Percentiles rank a stretch among this genome's conserved stretches.
Conservation (phyloP, 768 basidiomycete species). For the Suillus subluteus region DNA sequence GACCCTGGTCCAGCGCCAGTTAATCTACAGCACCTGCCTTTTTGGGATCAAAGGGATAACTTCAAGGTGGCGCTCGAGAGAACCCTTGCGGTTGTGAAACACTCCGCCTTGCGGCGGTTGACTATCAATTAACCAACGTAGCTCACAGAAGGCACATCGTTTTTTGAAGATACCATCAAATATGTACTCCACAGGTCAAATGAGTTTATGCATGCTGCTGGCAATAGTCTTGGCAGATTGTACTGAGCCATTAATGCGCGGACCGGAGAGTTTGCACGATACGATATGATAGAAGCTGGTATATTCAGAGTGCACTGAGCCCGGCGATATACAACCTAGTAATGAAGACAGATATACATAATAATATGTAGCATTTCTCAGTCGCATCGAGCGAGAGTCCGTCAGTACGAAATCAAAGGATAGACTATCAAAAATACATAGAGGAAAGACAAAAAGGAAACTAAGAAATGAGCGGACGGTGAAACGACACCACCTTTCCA, state of each 20-base stretch:
- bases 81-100: not conserved
- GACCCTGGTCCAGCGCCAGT: not conserved
- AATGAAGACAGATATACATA: not conserved
- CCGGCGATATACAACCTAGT: not conserved
- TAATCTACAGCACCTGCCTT: constrained; percentile 21
- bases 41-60: constrained; percentile 17
- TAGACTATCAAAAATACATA: not conserved
- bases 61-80: not conserved
- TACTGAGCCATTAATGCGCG: too few relatives aligned
- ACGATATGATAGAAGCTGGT: not conserved
- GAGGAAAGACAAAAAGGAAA: too few relatives aligned
- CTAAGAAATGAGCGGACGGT: not conserved
- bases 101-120: not conserved
- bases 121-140: not conserved
- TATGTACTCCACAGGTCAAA: not conserved
- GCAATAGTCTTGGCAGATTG: not conserved
- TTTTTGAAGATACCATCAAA: not conserved
- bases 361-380: not conserved
- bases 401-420: not conserved
- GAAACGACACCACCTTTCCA: not conserved
- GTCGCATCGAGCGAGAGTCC: constrained; percentile 5
- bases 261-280: too few relatives aligned
- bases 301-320: not conserved
- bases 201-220: not conserved
- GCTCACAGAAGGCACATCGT: not conserved